Evolutionary conservation across 441 rosid species (phyloP), one percentile per base, ranked within the genome.

Genomic region (Aquilaria agallochum): DNA sequence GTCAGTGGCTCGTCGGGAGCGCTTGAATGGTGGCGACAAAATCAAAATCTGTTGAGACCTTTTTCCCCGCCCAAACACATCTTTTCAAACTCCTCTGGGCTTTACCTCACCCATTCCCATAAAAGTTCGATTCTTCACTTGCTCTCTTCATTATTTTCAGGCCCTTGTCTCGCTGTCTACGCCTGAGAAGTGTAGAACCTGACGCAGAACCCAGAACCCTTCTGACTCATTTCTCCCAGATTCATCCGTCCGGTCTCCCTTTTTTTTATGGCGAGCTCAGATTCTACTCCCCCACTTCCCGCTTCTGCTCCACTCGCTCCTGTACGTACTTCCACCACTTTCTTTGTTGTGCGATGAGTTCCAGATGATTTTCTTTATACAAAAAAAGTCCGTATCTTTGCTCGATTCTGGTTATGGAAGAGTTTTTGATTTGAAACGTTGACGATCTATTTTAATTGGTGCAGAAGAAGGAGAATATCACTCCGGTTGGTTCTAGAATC

Each of bases 381-480:
- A 20, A 27, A 40, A 50, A 20, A 49, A 42, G 42, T 13, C 64
- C 30, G 13, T 31, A 11, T 57, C 40, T 53, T 51, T 56, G 5
- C 54, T 53, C 13, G 15, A 70, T 59, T 50, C 4, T 32, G 56
- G 59, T 20, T 2, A 15, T 36, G 0, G 11, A 32, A 53, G 55
- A 51, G 8, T 65, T 59, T 56, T 72, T 57, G 27, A 42, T 64
- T 27, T 4, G 50, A 64, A 11, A 33, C 46, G 48, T 66, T 66
- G 15, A 58, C 53, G 47, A 42, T 31, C 36, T 14, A 3, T 9
- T 30, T 20, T 27, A 42, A 30, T 15, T 65, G 36, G 73, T 66
- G 81, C 90, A 90, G 98, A 84, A 69, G 75, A 90, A 88, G 71
- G 93, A 90, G 72, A 83, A 70, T 53, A 11, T 63, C n/a, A 73